phyloP scores from a whole-genome alignment of 2,329 filamentous ascomycete genomes.

The Neoarthrinium moseri region DNA sequence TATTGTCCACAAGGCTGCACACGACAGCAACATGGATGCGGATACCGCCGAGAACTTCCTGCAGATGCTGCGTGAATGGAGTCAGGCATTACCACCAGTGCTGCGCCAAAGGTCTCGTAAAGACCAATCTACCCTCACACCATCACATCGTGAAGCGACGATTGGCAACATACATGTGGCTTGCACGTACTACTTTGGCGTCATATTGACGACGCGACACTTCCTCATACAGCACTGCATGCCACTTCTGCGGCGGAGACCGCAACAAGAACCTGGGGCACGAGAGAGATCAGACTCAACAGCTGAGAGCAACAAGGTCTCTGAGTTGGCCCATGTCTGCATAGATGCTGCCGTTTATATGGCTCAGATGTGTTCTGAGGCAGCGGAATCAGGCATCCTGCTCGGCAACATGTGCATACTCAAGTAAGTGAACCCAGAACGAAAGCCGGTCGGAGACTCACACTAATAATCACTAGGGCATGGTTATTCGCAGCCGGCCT shows the following conservation, averaged over 20 bases:
- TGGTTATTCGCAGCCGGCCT: slow-evolving; percentile 57
- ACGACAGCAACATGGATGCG: slow-evolving; percentile 7
- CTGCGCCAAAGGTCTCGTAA: slow-evolving; percentile 15
- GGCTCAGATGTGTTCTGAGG: slow-evolving; percentile 51
- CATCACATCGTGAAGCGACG: slow-evolving; percentile 29
- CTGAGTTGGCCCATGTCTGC: slow-evolving; percentile 48
- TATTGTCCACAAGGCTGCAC: slow-evolving; percentile 6
- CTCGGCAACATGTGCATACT: slow-evolving; percentile 58
- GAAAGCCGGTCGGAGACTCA: neutral
- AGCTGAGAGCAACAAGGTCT: slow-evolving; percentile 2
- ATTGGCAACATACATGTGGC: slow-evolving; percentile 54
- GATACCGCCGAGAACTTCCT: slow-evolving; percentile 4
- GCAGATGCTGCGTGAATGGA: slow-evolving; percentile 5
- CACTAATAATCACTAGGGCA: slow-evolving; percentile 33
- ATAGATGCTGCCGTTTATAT: slow-evolving; percentile 55
- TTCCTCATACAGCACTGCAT: slow-evolving; percentile 50
- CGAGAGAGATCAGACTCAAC: neutral
- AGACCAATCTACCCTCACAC: neutral
- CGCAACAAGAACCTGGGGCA: slow-evolving; percentile 19
- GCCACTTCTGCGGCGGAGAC: slow-evolving; percentile 30
- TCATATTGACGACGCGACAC: slow-evolving; percentile 55
- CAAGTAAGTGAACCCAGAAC: slow-evolving; percentile 41
- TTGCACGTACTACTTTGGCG: slow-evolving; percentile 58
- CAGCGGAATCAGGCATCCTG: slow-evolving; percentile 40
- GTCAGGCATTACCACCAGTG: slow-evolving; percentile 2